phyloP scores from a whole-genome alignment of 2,329 filamentous ascomycete genomes.

The Stemphylium vesicarium region DNA sequence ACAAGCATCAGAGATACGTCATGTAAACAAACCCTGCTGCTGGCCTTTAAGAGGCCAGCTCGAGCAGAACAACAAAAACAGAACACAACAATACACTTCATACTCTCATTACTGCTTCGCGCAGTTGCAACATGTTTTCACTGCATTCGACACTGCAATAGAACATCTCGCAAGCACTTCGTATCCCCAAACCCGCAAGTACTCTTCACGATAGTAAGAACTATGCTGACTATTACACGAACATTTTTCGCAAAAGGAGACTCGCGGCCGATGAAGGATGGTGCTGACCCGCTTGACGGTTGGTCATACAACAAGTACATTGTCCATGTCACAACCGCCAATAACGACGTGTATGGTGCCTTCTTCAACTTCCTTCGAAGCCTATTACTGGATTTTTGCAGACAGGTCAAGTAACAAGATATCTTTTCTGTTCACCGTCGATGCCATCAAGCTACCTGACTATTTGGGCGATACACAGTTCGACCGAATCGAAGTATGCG shows the following conservation, averaged over 20 bases:
- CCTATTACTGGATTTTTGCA: constrained; percentile 41
- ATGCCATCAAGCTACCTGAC: constrained; percentile 31
- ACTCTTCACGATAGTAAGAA: background rate
- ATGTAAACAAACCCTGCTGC: too few species aligned
- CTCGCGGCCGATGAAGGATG: background rate
- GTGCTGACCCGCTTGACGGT: background rate
- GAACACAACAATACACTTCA: too few species aligned
- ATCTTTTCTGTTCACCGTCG: constrained; percentile 38
- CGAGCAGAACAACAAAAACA: too few species aligned
- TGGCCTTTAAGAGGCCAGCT: too few species aligned
- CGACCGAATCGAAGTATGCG: constrained; percentile 50
- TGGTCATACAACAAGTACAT: constrained; percentile 33
- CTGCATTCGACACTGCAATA: too few species aligned
- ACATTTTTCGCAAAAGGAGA: background rate
- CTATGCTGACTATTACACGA: background rate
- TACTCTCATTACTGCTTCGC: too few species aligned
- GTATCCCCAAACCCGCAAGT: background rate
- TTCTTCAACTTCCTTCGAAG: constrained; percentile 46
- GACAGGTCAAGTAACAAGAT: constrained; percentile 26
- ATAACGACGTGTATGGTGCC: constrained; percentile 50
- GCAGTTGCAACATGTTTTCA: too few species aligned
- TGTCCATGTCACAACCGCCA: constrained; percentile 24
- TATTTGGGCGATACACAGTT: constrained; percentile 25
- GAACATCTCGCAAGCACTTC: constrained; percentile 14
- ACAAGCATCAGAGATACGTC: too few species aligned